Base-by-base conservation (phyloP, 306 rosid genomes). In the Delonix regia region DNA sequence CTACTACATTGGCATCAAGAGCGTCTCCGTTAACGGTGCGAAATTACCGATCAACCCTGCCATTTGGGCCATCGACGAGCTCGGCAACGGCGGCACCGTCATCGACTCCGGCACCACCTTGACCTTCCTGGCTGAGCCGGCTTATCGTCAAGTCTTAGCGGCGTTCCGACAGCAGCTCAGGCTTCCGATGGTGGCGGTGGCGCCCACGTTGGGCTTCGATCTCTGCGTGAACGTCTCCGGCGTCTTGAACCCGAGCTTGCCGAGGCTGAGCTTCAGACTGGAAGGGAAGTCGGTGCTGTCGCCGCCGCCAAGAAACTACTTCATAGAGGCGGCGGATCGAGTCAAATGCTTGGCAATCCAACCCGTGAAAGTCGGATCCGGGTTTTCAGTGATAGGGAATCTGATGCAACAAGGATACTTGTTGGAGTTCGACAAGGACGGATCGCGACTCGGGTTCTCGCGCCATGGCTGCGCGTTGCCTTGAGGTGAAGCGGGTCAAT, bases 381-480 rank as follows among this genome's bases (percentile, higher is more conserved):
- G 94, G 16, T 86, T 84, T 75, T 89, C 93, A 6, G 96, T 93
- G 56, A 78, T 92, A 0, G 97, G 97, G 86, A 92, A 90, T 86
- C 88, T 92, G 28, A 83, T 93, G 92, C 97, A 93, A 60, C 97
- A 93, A 72, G 97, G 97, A 6, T 93, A 81, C 65, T 77, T 93
- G 91, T 78, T 90, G 52, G 93, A 89, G 79, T 93, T 87, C 30
- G 97, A 93, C 13, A 83, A 73, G 36, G 94, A 89, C 73, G 76
- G 77, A 79, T 82, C 88, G 21, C 83, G 92, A 61, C 86, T 93
- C 10, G 97, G 97, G 10, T 92, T 93, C 69, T 76, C 97, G 28
- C 95, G 97, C 19, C 97, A 41, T 60, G 97, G 96, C 3, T 93
- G 97, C 25, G 91, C 89, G 2, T 51, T 74, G 51, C 89, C 81